Evolutionary conservation across 2,329 filamentous ascomycete species (phyloP).

Genomic region (Akanthomyces uredinophilus): DNA sequence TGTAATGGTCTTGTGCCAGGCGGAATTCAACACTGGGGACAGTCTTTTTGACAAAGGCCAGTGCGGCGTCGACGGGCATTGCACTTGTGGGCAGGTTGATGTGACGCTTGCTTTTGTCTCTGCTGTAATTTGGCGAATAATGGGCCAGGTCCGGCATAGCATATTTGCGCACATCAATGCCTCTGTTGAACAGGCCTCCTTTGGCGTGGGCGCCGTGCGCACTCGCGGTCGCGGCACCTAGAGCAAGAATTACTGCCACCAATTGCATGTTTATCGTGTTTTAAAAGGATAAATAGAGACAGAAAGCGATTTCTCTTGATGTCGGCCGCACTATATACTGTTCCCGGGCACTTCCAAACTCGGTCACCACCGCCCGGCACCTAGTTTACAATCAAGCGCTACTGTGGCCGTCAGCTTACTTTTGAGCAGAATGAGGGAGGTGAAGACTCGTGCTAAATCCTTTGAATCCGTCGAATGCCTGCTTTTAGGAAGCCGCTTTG

Average conservation of each 20-base stretch:
- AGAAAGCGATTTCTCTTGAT: too few species aligned
- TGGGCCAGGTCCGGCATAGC: background rate
- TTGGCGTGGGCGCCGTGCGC: background rate
- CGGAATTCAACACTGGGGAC: conserved; percentile 41
- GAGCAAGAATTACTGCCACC: background rate
- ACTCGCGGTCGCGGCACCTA: background rate
- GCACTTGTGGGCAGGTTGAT: background rate
- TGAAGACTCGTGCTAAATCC: background rate
- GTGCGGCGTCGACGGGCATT: background rate
- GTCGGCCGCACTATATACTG: background rate
- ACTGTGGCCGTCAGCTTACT: background rate
- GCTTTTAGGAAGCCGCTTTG: too few species aligned
- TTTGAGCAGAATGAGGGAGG: background rate
- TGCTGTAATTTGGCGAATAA: conserved; percentile 1
- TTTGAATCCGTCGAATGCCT: background rate
- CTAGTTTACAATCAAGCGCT: background rate
- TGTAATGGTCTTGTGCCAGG: conserved; percentile 47
- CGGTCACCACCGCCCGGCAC: background rate
- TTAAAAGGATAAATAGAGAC: background rate
- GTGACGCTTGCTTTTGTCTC: background rate
- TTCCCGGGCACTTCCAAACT: background rate
- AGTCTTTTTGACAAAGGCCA: conserved; percentile 29
- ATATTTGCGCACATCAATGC: background rate
- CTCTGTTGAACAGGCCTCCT: background rate
- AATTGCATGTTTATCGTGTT: background rate